Evolutionary conservation across 2,329 filamentous ascomycete genomes (phyloP), one percentile per base, ranked within the genome.

Genomic region (Aspergillus calidoustus): DNA sequence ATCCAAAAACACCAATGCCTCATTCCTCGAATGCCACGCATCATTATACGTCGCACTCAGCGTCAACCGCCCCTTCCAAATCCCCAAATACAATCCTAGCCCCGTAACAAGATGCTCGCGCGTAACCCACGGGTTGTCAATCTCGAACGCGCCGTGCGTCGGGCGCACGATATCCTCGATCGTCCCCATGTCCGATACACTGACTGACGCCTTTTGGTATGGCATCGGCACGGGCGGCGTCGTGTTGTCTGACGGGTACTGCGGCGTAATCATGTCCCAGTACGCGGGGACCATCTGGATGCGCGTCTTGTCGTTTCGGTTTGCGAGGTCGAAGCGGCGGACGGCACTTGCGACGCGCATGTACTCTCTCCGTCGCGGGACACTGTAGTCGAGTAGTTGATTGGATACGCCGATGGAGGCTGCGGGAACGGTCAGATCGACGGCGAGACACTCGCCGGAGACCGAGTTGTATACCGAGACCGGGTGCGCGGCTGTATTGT

Each of bases 1-100:
- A 8, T 61, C 56, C 11, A 71, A 30, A 28, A 69, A 66, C 15
- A 44, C 62, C 38, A 67, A 7, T 1, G 67, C 71, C 28, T 67
- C 65, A 9, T 60, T 58, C 49, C 64, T 48, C 30, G 67, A 68
- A 61, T 81, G 78, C 79, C 78, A 82, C 0, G 78, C 78, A 58
- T 81, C 76, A 58, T 82, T 81, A 28, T 76, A 82, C 5, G 74
- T 79, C 8, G 71, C 75, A 53, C 78, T 82, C 22, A 82, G 61
- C 0, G 68, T 72, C 48, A 82, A n/a, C 38, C 66, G 61, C 0
- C 74, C 76, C 4, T 71, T 67, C 57, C 74, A 81, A 0, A 75
- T 80, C 0, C 76, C 79, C 19, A 82, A 61, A 43, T 79, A 82
- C n/a, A 82, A n/a, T 0, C 69, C 70, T 7, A 71, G 46, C n/a